phyloP scores from a whole-genome alignment of 192 early-diverging fungal genomes.

The Geosiphon pyriformis region DNA sequence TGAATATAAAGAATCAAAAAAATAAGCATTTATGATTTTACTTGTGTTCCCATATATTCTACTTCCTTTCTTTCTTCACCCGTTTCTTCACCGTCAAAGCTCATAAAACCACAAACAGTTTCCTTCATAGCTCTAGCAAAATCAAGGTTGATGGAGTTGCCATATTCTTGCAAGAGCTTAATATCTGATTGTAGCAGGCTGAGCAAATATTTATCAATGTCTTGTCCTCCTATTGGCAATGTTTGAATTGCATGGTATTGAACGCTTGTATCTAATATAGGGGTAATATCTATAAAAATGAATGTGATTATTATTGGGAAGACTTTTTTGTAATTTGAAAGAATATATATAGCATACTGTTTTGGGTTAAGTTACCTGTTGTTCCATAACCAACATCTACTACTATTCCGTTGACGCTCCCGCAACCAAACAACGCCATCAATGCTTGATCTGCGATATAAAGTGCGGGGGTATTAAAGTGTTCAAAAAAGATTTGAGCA shows the following conservation, averaged over 20 bases:
- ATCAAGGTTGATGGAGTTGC: conserved; percentile 40
- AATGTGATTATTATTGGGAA: not conserved
- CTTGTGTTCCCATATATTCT: conserved; percentile 58
- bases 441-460: conserved; percentile 81
- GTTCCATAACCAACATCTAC: conserved; percentile 87
- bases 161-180: conserved; percentile 42
- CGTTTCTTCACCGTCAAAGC: conserved; percentile 31
- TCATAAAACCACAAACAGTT: conserved; percentile 37
- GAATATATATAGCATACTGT: not conserved
- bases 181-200: conserved; percentile 52
- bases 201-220: conserved; percentile 63
- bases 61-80: conserved; percentile 35
- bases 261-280: conserved; percentile 73
- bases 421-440: conserved; percentile 74
- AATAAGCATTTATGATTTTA: conserved; percentile 14
- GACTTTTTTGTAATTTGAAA: not conserved
- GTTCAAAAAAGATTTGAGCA: conserved; percentile 89
- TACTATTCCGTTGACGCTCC: conserved; percentile 71
- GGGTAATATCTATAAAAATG: conserved; percentile 54
- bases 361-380: conserved; percentile 49
- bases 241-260: conserved; percentile 53
- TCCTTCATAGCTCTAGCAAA: conserved; percentile 58
- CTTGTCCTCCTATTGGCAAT: conserved; percentile 63
- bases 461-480: conserved; percentile 79
- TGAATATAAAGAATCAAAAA: conserved; percentile 6